phyloP scores from a whole-genome alignment of 495 filamentous ascomycete genomes.

The Evansstolkia leycettana region DNA sequence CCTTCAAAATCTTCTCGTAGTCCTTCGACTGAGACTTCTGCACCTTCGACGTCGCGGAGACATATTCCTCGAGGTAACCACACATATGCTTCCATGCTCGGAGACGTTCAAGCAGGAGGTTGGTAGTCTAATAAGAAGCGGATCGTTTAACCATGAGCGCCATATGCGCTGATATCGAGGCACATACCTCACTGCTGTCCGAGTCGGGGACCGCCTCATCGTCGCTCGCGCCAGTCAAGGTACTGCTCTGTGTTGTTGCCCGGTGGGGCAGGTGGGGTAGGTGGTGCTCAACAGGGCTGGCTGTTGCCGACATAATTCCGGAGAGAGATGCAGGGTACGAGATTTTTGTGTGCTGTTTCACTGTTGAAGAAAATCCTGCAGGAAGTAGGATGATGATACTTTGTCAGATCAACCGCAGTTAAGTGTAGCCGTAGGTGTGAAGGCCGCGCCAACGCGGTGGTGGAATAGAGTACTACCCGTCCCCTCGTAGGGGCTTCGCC shows the following conservation, averaged over 20 bases:
- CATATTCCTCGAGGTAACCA: constrained; percentile 80
- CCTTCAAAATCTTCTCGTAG: constrained; percentile 89
- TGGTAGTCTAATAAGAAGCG: constrained; percentile 44
- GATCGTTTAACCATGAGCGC: background rate
- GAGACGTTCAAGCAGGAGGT: constrained; percentile 70
- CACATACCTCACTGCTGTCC: constrained; percentile 60
- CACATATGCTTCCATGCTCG: constrained; percentile 93
- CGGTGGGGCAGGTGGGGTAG: constrained; percentile 47
- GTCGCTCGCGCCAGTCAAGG: constrained; percentile 35
- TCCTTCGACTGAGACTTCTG: constrained; percentile 82
- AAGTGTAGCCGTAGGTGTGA: constrained; percentile 5
- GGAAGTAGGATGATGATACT: too few species aligned
- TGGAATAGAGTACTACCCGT: too few species aligned
- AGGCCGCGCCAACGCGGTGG: background rate
- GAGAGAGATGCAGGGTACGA: too few species aligned
- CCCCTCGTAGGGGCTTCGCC: too few species aligned
- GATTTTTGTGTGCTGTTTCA: too few species aligned
- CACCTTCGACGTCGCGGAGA: constrained; percentile 68
- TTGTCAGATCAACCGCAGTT: background rate
- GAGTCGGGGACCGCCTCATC: constrained; percentile 64
- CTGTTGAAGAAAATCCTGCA: too few species aligned
- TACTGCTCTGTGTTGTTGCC: constrained; percentile 39
- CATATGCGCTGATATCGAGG: background rate
- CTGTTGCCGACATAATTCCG: constrained; percentile 18
- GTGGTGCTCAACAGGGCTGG: constrained; percentile 24